These are phyloP conservation scores for Aphanomyces stellatus DNA, from an alignment of 352 stramenopile genomes.

Conservation along the genomic window DNA sequence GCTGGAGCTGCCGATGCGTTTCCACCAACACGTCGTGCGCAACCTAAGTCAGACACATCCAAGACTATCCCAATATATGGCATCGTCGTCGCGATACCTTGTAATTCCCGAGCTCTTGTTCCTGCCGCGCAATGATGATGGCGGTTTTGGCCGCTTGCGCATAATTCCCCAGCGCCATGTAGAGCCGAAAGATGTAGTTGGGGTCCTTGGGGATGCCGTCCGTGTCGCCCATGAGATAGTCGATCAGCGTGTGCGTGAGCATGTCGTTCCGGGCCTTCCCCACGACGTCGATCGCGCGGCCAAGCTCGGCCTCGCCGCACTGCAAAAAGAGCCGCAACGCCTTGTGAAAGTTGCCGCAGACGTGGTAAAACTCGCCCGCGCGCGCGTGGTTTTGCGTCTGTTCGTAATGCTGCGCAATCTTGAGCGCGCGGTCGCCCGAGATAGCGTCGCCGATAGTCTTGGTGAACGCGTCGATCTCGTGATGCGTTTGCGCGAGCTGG, in stretches of 20 bases:
- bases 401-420: conserved; percentile 89
- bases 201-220: conserved; percentile 91
- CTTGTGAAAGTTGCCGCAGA: conserved; percentile 86
- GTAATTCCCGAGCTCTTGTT: conserved; percentile 92
- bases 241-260: conserved; percentile 92
- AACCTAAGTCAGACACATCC: not conserved
- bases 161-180: conserved; percentile 93
- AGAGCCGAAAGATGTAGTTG: conserved; percentile 92
- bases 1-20: conserved; percentile 78
- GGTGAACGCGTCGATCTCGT: conserved; percentile 85
- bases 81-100: conserved; percentile 29
- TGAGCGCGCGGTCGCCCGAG: conserved; percentile 69
- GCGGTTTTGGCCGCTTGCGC: conserved; percentile 88
- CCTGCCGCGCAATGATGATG: conserved; percentile 90
- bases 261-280: conserved; percentile 89
- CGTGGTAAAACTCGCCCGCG: conserved; percentile 86
- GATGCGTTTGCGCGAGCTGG: conserved; percentile 75
- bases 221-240: conserved; percentile 92
- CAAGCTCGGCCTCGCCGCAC: conserved; percentile 80
- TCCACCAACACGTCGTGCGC: conserved; percentile 89
- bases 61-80: not conserved
- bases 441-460: conserved; percentile 77
- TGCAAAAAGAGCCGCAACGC: conserved; percentile 86
- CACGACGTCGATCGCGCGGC: conserved; percentile 88
- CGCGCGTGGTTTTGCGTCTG: conserved; percentile 50